Base-by-base conservation (phyloP, 73 alveolate species). In the Tetrahymena borealis region DNA sequence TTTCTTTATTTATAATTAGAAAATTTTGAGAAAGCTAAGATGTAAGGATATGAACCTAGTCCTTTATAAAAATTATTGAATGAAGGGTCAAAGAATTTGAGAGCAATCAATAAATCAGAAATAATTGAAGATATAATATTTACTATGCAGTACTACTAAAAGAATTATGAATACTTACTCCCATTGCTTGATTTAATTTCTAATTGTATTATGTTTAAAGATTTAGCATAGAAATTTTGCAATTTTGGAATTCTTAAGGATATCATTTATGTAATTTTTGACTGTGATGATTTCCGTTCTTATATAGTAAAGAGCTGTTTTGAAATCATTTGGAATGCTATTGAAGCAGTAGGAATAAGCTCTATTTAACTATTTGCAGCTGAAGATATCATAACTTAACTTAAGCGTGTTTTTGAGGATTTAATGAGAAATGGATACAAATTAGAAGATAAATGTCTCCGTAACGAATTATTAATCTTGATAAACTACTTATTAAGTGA, bases 271-370 rank as follows among this genome's bases (percentile, higher is more conserved):
- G 97, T 98, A 40, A 96, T 98, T 32, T 95, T 98, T 15, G 98
- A 97, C 93, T 92, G 98, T 28, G 96, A 95, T 43, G 99, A 98
- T 96, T 98, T 98, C 94, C 91, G 99, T 93, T 97, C 99, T 33
- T 97, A 98, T 77, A 90, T 98, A n/a, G 99, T 98, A 0, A 95
- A 97, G 79, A 94, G 97, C 20, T 96, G 99, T 35, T 97, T 98
- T 78, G 99, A 98, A 91, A 98, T 99, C 33, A 98, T 98, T 31
- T 98, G 99, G 99, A 98, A 98, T 91, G 97, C 98, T 28, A 96
- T 98, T 92, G 99, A 98, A 96, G 99, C 97, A 38, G 99, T 97
- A 16, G 99, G 99, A 15, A 97, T 94, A 10, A 96, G 97, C 90
- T 97, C 99, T 32, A 96, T 98, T 77, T 95, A 97, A 85, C 94